Conservation (phyloP, 352 stramenopile species). For the Pythium myriotylum region DNA sequence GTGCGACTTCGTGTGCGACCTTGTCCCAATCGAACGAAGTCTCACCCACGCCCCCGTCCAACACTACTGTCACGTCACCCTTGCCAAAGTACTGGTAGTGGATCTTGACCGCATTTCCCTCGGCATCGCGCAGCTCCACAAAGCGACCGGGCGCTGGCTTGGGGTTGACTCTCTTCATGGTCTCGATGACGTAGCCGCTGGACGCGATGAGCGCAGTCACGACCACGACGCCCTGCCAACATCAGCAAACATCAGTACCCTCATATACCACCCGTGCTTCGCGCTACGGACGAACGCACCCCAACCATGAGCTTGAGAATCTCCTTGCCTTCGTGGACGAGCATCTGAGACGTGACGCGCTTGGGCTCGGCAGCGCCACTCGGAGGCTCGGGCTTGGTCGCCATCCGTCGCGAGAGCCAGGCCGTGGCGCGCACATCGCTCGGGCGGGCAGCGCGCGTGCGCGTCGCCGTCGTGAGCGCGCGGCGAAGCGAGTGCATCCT, state of each 20-base stretch:
- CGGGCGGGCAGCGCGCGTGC: not conserved
- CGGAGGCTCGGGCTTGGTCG: not conserved
- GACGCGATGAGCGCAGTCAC: conserved; percentile 48
- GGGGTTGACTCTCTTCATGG: conserved; percentile 60
- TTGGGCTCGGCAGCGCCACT: conserved; percentile 2
- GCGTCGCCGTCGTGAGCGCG: conserved; percentile 1
- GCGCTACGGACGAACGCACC: conserved; percentile 23
- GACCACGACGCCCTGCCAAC: conserved; percentile 39
- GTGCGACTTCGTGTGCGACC: conserved; percentile 45
- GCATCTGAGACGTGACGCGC: conserved; percentile 43
- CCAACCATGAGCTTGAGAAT: conserved; percentile 67
- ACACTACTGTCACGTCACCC: conserved; percentile 61
- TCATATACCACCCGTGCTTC: too few relatives aligned
- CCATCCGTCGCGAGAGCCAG: not conserved
- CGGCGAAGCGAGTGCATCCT: conserved; percentile 10
- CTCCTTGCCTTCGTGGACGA: conserved; percentile 58
- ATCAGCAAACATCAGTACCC: not conserved
- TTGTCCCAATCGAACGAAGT: conserved; percentile 88
- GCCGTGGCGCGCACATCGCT: not conserved
- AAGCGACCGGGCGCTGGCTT: conserved; percentile 49
- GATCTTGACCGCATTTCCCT: conserved; percentile 44
- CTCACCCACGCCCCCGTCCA: conserved; percentile 81
- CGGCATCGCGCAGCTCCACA: conserved; percentile 42
- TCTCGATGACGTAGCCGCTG: conserved; percentile 72
- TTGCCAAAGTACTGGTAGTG: conserved; percentile 53